Base-by-base conservation (phyloP, 805 yeast genomes). In the Saccharomyces jurei region DNA sequence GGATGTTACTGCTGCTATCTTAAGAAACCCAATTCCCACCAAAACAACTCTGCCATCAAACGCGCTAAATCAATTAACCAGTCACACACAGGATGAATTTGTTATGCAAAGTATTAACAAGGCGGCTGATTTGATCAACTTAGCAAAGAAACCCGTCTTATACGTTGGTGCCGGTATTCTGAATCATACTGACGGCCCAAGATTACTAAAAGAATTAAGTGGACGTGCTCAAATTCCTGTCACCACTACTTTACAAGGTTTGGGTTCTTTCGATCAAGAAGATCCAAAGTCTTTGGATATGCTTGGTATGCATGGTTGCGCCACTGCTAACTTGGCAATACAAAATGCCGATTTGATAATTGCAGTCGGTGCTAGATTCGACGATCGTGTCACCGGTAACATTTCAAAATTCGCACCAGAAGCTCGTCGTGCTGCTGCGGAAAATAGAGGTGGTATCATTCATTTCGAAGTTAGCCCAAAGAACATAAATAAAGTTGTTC, bases 301-400 rank as follows among this genome's bases (percentile, higher is more conserved):
- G 95, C 81, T 94, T 62, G 99, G 99, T 65, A 94, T 94, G 99
- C 99, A 94, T 74, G 99, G 99, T 60, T 80, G 84, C 57, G 97
- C 90, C 51, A 89, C 90, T 64, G 99, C 99, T 63, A 94, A 94
- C 78, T 71, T 87, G 66, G 95, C 98, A 52, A 86, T 94, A 63
- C 99, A 94, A 77, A 78, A 83, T 56, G 96, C 98, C 46, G 99
- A 94, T 73, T 76, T 91, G 64, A 89, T 94, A 68, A 74, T 94
- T 58, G 98, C 98, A 17, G 78, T 94, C 48, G 99, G 99, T 69
- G 96, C 98, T 41, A 83, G 99, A 71, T 94, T 94, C 66, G 99
- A 94, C 74, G 99, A 94, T 77, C 91, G 99, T 78, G 99, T 94
- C 64, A 94, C 99, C 47, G 86, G 94, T 66, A 81, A 81, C 66